These are phyloP conservation scores for Cyathus striatus DNA, from an alignment of 768 basidiomycete genomes.

Conservation along the genomic window DNA sequence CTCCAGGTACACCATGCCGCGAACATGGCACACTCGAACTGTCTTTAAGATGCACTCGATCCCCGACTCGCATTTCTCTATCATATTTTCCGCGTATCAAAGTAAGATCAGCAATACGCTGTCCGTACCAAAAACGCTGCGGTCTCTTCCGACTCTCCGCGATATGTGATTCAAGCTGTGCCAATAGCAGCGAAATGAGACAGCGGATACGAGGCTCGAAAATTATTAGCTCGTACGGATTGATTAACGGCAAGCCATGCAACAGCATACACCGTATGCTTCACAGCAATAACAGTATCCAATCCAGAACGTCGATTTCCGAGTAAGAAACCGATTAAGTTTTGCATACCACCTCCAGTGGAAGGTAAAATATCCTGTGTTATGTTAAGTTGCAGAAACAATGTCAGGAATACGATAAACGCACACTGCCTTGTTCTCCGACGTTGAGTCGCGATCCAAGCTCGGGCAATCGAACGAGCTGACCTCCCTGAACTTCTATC, in stretches of 20 bases:
- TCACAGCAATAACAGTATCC: constrained; percentile 68
- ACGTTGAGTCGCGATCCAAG: constrained; percentile 70
- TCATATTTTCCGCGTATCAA: constrained; percentile 58
- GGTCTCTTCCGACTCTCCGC: constrained; percentile 63
- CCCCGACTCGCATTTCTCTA: constrained; percentile 65
- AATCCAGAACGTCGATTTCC: constrained; percentile 35
- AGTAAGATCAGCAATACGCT: constrained; percentile 58
- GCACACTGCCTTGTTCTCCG: constrained; percentile 71
- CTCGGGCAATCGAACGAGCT: constrained; percentile 71
- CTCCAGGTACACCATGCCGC: constrained; percentile 51
- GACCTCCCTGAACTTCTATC: constrained; percentile 59
- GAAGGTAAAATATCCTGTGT: constrained; percentile 64
- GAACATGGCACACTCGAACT: constrained; percentile 44
- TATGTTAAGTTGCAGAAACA: background rate
- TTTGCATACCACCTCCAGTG: constrained; percentile 33
- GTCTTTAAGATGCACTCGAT: constrained; percentile 61
- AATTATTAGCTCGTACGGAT: constrained; percentile 45
- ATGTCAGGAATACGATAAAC: constrained; percentile 3
- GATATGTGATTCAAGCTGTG: constrained; percentile 54
- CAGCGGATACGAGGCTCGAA: too few species aligned
- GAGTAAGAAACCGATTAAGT: constrained; percentile 40
- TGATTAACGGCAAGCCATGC: constrained; percentile 90
- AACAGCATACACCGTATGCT: constrained; percentile 74
- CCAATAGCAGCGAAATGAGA: constrained; percentile 5
- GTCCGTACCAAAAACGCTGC: constrained; percentile 67